Percentiles rank a stretch among this genome's conserved stretches.
These are phyloP conservation scores for Tricholoma hemisulphureum DNA, from an alignment of 768 basidiomycete genomes.

Conservation along the genomic window DNA sequence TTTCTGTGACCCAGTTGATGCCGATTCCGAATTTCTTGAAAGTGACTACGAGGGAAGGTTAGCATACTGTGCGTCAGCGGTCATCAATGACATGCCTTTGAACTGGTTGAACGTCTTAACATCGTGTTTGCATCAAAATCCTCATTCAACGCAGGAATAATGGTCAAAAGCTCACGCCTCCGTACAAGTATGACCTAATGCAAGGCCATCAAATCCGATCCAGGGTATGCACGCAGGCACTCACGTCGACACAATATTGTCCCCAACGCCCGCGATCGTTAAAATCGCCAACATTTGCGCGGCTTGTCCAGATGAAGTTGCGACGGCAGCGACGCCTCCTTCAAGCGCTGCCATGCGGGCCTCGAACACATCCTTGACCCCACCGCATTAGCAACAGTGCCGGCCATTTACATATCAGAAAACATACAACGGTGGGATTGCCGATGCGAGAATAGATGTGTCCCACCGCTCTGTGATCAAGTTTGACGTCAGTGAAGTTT, in stretches of 20 bases:
- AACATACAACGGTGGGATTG: conserved; percentile 62
- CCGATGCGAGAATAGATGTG: conserved; percentile 68
- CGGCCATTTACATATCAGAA: background rate
- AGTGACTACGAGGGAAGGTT: conserved; percentile 40
- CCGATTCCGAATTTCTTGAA: conserved; percentile 68
- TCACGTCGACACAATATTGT: conserved; percentile 76
- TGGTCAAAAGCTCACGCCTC: conserved; percentile 40
- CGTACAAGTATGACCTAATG: conserved; percentile 59
- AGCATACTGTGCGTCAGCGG: conserved; percentile 4
- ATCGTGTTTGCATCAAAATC: background rate
- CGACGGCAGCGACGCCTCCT: conserved; percentile 73
- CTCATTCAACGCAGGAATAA: background rate
- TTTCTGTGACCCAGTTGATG: conserved; percentile 59
- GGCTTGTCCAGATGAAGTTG: conserved; percentile 69
- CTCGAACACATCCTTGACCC: conserved; percentile 71
- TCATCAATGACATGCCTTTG: conserved; percentile 39
- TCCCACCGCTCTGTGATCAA: conserved; percentile 42
- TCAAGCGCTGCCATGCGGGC: conserved; percentile 76
- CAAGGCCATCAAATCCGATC: conserved; percentile 1
- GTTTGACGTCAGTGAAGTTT: background rate
- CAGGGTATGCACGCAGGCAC: conserved; percentile 17
- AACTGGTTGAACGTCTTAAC: conserved; percentile 78
- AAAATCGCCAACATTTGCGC: conserved; percentile 74
- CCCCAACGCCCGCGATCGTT: conserved; percentile 59
- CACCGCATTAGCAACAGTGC: no score